These are phyloP conservation scores for Tripidium arundinaceum DNA, from an alignment of 202 grass and related monocot species.

Conservation along the genomic window DNA sequence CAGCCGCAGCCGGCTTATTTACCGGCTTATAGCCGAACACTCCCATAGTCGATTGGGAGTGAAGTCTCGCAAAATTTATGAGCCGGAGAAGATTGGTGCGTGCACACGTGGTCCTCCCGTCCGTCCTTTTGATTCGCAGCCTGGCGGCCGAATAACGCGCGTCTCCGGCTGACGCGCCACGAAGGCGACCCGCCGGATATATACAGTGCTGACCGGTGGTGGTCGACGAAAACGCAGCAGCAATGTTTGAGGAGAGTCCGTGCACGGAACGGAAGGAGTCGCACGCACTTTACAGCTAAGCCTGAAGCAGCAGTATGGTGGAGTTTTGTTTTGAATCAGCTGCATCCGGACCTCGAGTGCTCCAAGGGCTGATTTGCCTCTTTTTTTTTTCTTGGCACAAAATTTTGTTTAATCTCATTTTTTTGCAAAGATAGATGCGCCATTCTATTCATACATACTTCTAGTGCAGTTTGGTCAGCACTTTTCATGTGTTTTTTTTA, in stretches of 20 bases:
- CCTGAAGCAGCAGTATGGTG: neutral
- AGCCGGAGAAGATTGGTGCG: neutral
- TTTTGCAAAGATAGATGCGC: neutral
- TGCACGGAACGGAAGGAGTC: too few species aligned
- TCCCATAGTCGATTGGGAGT: neutral
- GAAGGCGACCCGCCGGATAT: slow-evolving; percentile 24
- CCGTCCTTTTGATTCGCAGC: neutral
- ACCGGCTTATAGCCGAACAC: too few species aligned
- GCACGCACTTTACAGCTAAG: neutral
- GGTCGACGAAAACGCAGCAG: too few species aligned
- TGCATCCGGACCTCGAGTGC: neutral
- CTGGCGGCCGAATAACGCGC: neutral
- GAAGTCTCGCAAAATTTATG: neutral
- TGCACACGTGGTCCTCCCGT: neutral
- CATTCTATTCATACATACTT: too few species aligned
- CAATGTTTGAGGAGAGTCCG: too few species aligned
- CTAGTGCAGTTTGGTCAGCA: neutral
- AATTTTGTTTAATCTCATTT: neutral
- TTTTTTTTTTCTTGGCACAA: neutral
- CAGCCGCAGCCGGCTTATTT: too few species aligned
- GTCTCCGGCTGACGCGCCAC: slow-evolving; percentile 13
- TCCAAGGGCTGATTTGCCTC: neutral
- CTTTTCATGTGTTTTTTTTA: neutral
- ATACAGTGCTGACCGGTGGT: slow-evolving; percentile 15
- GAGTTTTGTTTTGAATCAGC: neutral